Base-by-base conservation (phyloP, 306 rosid genomes). In the Vachellia collinsii region DNA sequence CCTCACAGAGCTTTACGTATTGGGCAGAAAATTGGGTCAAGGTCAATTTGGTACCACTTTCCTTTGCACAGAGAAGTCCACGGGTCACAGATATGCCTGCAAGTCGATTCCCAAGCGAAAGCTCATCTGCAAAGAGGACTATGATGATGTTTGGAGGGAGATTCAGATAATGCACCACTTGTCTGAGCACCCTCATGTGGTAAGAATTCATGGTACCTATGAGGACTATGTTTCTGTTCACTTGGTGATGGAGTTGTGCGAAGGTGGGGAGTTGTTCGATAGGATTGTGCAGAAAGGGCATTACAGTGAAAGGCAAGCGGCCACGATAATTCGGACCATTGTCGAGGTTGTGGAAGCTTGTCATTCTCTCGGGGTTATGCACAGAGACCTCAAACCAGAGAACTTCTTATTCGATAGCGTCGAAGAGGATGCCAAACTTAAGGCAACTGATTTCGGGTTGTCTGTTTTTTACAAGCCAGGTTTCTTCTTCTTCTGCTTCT, bases 111-210 rank as follows among this genome's bases (percentile, higher is more conserved):
- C 88, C 3, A 87, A 87, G 79, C 79, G 81, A 22, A 82, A 86
- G 83, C 88, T 89, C 0, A 8, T 84, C 0, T 80, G 82, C 79
- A 79, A 84, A 51, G 91, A 85, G 61, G 93, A 87, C 39, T 81
- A 85, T 23, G 91, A 89, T 1, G 93, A 87, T 54, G 93, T 87
- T 41, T 83, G 85, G 89, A 89, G 87, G 70, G 91, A 89, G 88
- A 84, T 89, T 83, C 89, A 89, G 81, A 89, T 89, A 83, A 85
- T 89, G 93, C 91, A 87, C 56, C 93, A 87, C 65, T 80, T 89
- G 20, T 81, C 91, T 0, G 93, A 84, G 73, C 83, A 85, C 11
- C 85, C 85, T 0, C 65, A 89, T 29, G 88, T 89, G 20, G 93
- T 89, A 0, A 80, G 85, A 73, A 89, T 89, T 80, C 80, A 77